Evolutionary conservation across 352 stramenopile species (phyloP).

Genomic region (Pythium plurisporium): DNA sequence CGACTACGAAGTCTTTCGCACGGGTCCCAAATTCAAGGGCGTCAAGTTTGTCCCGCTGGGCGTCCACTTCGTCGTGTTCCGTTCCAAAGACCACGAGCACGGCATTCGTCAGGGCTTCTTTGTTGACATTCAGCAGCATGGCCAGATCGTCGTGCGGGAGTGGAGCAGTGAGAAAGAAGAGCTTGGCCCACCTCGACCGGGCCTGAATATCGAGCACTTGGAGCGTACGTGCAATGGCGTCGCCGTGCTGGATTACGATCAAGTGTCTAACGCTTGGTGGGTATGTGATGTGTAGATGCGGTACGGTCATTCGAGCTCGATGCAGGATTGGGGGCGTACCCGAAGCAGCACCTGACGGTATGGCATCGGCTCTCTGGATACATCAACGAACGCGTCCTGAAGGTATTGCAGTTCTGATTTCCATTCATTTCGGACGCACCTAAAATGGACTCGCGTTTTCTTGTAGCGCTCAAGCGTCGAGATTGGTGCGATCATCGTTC

Average conservation of each 20-base stretch:
- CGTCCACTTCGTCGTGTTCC: constrained; percentile 81
- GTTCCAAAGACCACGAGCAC: constrained; percentile 68
- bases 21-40: constrained; percentile 68
- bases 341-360: constrained; percentile 65
- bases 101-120: constrained; percentile 85
- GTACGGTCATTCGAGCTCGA: constrained; percentile 80
- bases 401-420: constrained; percentile 26
- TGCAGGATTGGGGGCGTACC: constrained; percentile 70
- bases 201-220: constrained; percentile 65
- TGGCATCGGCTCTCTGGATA: constrained; percentile 70
- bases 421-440: too few species aligned
- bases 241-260: too few species aligned
- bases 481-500: constrained; percentile 58
- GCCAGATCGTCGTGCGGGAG: constrained; percentile 68
- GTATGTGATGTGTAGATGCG: constrained; percentile 5
- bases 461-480: constrained; percentile 64
- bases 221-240: constrained; percentile 61
- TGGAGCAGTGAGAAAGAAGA: constrained; percentile 80
- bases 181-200: constrained; percentile 43
- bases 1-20: constrained; percentile 86
- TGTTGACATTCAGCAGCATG: constrained; percentile 47
- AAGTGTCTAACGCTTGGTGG: background rate
- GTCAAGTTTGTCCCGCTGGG: constrained; percentile 83
- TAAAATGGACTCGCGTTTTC: background rate
- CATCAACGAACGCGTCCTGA: constrained; percentile 57